A percentile compares a stretch with the other conserved stretches of the same genome.
These are phyloP conservation scores for Peronospora belbahrii DNA, from an alignment of 352 stramenopile species.

Conservation along the genomic window DNA sequence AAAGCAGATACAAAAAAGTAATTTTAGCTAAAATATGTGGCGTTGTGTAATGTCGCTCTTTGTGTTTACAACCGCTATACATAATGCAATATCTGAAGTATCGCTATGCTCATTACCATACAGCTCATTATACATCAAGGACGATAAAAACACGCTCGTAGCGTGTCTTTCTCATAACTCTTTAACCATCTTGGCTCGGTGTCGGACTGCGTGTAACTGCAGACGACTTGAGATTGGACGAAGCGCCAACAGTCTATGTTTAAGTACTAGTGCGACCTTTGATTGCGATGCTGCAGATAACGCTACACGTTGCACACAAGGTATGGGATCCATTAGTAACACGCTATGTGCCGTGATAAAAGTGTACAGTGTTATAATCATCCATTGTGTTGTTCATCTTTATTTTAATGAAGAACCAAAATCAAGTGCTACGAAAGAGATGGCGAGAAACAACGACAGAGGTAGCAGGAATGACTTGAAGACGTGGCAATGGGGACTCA, in stretches of 20 bases:
- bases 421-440: background rate
- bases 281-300: conserved; percentile 8
- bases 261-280: conserved; percentile 8
- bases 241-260: conserved; percentile 9
- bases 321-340: too few species aligned
- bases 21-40: too few species aligned
- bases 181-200: background rate
- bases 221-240: conserved; percentile 9
- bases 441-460: conserved; percentile 7
- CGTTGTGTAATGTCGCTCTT: too few species aligned
- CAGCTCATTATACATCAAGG: background rate
- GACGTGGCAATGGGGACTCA: conserved; percentile 32
- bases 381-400: too few species aligned
- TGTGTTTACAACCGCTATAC: too few species aligned
- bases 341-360: too few species aligned
- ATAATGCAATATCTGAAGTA: too few species aligned
- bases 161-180: too few species aligned
- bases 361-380: too few species aligned
- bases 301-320: conserved; percentile 10
- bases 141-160: too few species aligned
- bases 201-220: conserved; percentile 16
- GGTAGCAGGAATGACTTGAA: conserved; percentile 9
- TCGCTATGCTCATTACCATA: too few species aligned
- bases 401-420: background rate
- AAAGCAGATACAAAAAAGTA: too few species aligned